Conservation (phyloP, 805 yeast species). For the Starmerella sirachaensis region DNA sequence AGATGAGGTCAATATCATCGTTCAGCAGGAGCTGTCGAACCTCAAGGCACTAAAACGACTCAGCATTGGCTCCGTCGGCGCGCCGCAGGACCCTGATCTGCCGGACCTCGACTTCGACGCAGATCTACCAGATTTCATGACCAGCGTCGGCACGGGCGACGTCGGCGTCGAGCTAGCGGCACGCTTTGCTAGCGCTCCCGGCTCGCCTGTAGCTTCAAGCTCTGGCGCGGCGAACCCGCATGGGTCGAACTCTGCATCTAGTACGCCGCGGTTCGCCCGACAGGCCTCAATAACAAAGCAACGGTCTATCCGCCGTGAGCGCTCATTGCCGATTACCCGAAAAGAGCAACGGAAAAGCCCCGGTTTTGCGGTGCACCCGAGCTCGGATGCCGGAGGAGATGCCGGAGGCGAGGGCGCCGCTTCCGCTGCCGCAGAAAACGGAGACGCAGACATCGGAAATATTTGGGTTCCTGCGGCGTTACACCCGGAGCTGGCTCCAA, state of each 20-base stretch:
- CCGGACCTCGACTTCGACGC: conserved; percentile 21
- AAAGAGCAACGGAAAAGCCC: not conserved
- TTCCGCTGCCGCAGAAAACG: not conserved
- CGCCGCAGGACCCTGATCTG: conserved; percentile 32
- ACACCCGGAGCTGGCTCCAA: conserved; percentile 94
- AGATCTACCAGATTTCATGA: conserved; percentile 1
- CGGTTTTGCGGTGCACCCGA: not conserved
- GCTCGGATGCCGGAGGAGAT: too few relatives aligned
- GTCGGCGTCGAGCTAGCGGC: too few relatives aligned
- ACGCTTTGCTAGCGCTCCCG: too few relatives aligned
- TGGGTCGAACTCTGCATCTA: too few relatives aligned
- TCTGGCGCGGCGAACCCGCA: too few relatives aligned
- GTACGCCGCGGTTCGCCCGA: conserved; percentile 10
- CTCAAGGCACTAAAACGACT: conserved; percentile 33
- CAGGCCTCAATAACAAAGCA: conserved; percentile 6
- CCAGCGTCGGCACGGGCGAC: not conserved
- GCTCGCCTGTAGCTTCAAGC: too few relatives aligned
- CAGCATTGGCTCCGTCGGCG: conserved; percentile 28
- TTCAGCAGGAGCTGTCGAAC: conserved; percentile 33
- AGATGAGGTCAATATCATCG: conserved; percentile 27
- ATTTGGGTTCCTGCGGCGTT: conserved; percentile 94
- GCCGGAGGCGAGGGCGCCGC: not conserved
- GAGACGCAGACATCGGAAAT: conserved; percentile 22
- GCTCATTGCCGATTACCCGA: conserved; percentile 2
- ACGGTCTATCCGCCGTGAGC: conserved; percentile 4